Evolutionary conservation across 179 eudicot species (phyloP), one percentile per base, ranked within the genome.

Genomic region (Drosera spatulata): DNA sequence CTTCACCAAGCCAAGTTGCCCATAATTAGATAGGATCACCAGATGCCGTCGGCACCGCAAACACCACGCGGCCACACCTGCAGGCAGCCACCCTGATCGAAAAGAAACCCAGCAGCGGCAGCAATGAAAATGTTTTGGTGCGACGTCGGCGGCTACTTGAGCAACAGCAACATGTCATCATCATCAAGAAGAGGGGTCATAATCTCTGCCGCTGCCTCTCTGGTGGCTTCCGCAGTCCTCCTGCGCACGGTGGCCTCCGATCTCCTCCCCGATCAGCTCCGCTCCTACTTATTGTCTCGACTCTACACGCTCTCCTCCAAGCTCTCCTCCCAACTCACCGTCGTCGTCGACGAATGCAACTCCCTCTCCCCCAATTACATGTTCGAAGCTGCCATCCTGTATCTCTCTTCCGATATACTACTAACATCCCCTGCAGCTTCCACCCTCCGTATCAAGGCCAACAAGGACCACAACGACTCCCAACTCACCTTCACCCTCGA

Each of bases 301-400:
- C 37, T 69, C 61, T 58, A 41, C 14, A 1, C 12, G 2, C 47
- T 69, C 43, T 41, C 61, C 9, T 10, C 11, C 42, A 22, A 33
- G 7, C 44, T 48, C 55, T 47, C 71, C 55, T 52, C 55, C 22
- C 44, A 63, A 37, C 10, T 80, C 68, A 80, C 82, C 55, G 53
- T 82, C 49, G 59, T 77, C 50, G 57, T 82, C 52, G 69, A 75
- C 7, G 80, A 83, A 11, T 71, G 45, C 58, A 64, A 62, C 10
- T 80, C 85, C 57, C 72, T 80, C 9, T 56, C 70, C 8, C 14
- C 58, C 14, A 80, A 83, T 55, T 75, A 78, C 42, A 50, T 83
- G 33, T 81, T 69, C 65, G 49, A 70, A 1, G 74, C 85, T 10
- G 76, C 81, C 15, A 58, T 69, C 6, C 42, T 64, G 6, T 83